Conservation (phyloP, 306 rosid species). For the Biancaea sappan region DNA sequence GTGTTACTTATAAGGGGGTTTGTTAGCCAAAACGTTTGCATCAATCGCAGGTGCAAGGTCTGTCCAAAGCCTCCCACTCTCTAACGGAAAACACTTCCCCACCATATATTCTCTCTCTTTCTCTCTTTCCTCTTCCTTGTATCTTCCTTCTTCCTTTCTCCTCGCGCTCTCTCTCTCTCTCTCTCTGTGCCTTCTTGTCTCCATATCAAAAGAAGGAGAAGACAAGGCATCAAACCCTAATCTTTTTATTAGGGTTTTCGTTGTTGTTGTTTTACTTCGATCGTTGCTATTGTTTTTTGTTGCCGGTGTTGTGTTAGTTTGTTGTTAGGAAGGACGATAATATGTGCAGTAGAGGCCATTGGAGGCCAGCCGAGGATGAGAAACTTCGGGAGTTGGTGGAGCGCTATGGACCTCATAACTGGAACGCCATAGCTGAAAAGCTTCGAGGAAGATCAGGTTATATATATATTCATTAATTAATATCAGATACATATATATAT, state of each 20-base stretch:
- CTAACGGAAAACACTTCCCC: constrained; percentile 87
- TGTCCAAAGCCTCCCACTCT: constrained; percentile 73
- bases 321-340: constrained; percentile 20
- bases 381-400: constrained; percentile 85
- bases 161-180: constrained; percentile 5
- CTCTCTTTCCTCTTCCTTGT: constrained; percentile 35
- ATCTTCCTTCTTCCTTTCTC: constrained; percentile 27
- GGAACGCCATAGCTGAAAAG: constrained; percentile 98
- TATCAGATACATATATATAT: background rate
- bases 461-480: too few relatives aligned
- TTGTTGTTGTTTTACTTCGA: background rate
- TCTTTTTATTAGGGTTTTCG: constrained; percentile 45
- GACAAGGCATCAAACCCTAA: constrained; percentile 6
- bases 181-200: background rate
- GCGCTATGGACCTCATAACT: constrained; percentile 95
- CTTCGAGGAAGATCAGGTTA: constrained; percentile 95
- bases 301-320: background rate
- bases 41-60: constrained; percentile 87
- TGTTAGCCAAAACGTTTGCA: constrained; percentile 95
- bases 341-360: constrained; percentile 97
- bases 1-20: constrained; percentile 46
- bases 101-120: constrained; percentile 54
- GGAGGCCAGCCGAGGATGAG: constrained; percentile 97
- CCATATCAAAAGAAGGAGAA: background rate
- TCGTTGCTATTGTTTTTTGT: background rate